A percentile compares a stretch with the other conserved stretches of the same genome.
Evolutionary conservation across 2,329 filamentous ascomycete species (phyloP).

Genomic region (Mollisia scopiformis): DNA sequence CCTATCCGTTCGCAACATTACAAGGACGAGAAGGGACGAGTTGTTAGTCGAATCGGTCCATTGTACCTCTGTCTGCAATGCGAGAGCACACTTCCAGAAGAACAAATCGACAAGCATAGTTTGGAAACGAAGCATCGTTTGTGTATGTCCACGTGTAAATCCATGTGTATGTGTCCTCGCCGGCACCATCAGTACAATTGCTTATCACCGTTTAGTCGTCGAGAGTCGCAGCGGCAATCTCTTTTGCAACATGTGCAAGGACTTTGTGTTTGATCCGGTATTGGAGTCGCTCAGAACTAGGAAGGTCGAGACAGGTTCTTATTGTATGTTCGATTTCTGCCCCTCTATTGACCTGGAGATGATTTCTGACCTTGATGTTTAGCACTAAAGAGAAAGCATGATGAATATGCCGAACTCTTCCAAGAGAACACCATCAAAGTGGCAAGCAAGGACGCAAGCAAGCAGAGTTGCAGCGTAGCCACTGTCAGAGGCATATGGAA

Average conservation of each 20-base stretch:
- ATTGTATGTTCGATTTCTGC: background rate
- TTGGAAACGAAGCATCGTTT: conserved; percentile 73
- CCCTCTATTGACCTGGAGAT: background rate
- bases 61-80: conserved; percentile 78
- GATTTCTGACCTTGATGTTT: background rate
- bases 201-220: conserved; percentile 57
- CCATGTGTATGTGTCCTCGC: conserved; percentile 29
- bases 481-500: conserved; percentile 94
- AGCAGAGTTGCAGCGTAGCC: conserved; percentile 81
- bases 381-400: conserved; percentile 76
- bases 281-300: conserved; percentile 74
- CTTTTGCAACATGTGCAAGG: conserved; percentile 81
- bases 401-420: conserved; percentile 74
- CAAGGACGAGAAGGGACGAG: conserved; percentile 57
- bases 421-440: conserved; percentile 59
- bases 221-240: conserved; percentile 76
- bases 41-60: conserved; percentile 64
- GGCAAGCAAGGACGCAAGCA: conserved; percentile 69
- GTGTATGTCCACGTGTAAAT: too few species aligned
- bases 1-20: conserved; percentile 68
- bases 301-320: conserved; percentile 69
- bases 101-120: conserved; percentile 69
- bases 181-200: background rate
- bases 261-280: conserved; percentile 82
- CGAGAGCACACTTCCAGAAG: conserved; percentile 66